A percentile compares a stretch with the other conserved stretches of the same genome.
Conservation (phyloP, 805 yeast species). For the Brettanomyces naardenensis region DNA sequence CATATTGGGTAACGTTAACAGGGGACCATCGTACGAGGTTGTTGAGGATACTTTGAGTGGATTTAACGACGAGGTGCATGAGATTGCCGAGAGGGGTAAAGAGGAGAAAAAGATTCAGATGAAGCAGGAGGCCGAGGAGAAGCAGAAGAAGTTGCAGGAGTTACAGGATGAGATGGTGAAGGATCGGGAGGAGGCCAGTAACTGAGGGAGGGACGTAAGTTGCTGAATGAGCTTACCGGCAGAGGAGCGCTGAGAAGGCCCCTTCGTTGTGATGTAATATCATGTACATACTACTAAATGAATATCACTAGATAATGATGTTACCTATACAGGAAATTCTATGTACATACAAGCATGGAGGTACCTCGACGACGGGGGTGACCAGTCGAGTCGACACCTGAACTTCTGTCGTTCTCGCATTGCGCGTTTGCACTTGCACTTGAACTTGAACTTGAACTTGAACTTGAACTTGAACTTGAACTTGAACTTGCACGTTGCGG, state of each 20-base stretch:
- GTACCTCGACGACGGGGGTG: too few relatives aligned
- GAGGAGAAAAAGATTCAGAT: slow-evolving; percentile 14
- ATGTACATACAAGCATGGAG: slow-evolving; percentile 2
- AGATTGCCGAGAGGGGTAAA: slow-evolving; percentile 17
- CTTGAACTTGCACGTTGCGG: too few relatives aligned
- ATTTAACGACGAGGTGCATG: slow-evolving; percentile 16
- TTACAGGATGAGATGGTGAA: slow-evolving; percentile 16
- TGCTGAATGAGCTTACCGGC: too few relatives aligned
- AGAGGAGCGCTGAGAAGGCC: too few relatives aligned
- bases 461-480: too few relatives aligned
- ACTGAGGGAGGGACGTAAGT: too few relatives aligned
- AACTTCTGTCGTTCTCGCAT: too few relatives aligned
- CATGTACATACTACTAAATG: not conserved
- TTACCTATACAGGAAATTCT: too few relatives aligned
- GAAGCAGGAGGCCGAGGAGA: slow-evolving; percentile 18
- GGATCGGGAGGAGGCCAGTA: slow-evolving; percentile 11
- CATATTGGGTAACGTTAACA: slow-evolving; percentile 23
- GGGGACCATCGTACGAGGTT: slow-evolving; percentile 25
- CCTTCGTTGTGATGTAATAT: too few relatives aligned
- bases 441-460: too few relatives aligned
- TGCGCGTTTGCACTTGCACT: too few relatives aligned
- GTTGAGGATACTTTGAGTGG: slow-evolving; percentile 26
- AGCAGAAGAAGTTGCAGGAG: slow-evolving; percentile 15
- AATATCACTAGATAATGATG: not conserved
- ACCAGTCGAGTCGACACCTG: too few relatives aligned